Evolutionary conservation across 1,284 basidiomycete species (phyloP), one percentile per base, ranked within the genome.

Genomic region (Puccinia coronata): DNA sequence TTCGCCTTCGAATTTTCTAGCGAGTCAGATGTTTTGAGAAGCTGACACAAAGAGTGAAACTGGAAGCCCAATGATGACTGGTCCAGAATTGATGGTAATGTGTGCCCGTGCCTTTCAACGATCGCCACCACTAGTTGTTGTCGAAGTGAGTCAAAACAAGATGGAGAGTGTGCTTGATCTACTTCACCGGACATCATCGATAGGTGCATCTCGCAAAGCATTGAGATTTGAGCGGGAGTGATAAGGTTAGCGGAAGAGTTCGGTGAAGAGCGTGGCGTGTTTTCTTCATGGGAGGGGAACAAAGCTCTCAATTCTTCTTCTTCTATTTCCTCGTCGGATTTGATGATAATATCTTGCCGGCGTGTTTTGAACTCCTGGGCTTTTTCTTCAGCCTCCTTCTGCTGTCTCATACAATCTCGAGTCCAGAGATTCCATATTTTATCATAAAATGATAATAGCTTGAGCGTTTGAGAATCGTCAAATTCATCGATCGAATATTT

Each of bases 341-440:
- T 87, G 36, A 89, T 89, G 39, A 90, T 88, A 72, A 93, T 87
- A 43, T 91, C 89, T 39, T 89, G 87, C 79, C 89, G 89, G 61
- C 90, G 91, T 78, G 89, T 88, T 55, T 92, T 92, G 88, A 98
- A 99, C 25, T 99, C 86, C 71, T 92, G 93, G 43, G 90, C 90
- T 0, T 91, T 89, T 49, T 91, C 91, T 55, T 90, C 89, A 53
- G 90, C 90, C 25, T 88, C 89, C 83, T 93, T 90, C 63, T 90
- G 89, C 82, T 92, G 91, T 82, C 90, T 90, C 39, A 91, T 90
- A 57, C 91, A 90, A 84, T 97, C 93, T 49, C 92, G 90, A 47
- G 91, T 88, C 96, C 96, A 98, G 11, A 96, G 89, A 28, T 91
- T 89, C 80, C 91, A 90, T 0, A 92, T 88, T 83, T 92, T 91